Conservation (phyloP, 176 grass and related monocot genomes). For the Oryza australiensis region DNA sequence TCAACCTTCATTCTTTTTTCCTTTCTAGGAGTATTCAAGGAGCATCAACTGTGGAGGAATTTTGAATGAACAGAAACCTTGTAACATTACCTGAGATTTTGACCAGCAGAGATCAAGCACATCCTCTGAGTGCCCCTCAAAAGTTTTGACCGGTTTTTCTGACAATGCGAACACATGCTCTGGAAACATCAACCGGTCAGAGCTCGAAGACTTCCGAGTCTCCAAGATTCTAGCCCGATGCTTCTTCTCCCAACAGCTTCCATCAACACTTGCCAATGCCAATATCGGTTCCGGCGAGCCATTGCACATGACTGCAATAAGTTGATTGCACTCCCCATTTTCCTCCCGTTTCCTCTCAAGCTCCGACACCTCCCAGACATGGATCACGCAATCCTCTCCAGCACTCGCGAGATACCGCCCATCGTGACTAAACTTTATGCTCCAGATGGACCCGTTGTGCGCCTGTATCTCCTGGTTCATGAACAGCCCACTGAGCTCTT, state of each 20-base stretch:
- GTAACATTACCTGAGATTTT: conserved; percentile 75
- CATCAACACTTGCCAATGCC: conserved; percentile 44
- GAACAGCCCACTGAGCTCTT: conserved; percentile 80
- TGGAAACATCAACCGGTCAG: conserved; percentile 69
- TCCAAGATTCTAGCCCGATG: conserved; percentile 50
- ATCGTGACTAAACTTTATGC: conserved; percentile 77
- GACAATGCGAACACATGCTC: conserved; percentile 84
- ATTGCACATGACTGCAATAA: conserved; percentile 59
- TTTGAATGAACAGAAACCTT: conserved; percentile 2
- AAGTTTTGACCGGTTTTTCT: conserved; percentile 77
- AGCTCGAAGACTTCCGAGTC: conserved; percentile 46
- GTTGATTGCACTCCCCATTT: conserved; percentile 62
- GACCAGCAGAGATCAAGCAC: conserved; percentile 99
- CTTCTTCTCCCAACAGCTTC: conserved; percentile 70
- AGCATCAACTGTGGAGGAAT: background rate
- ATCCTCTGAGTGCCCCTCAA: conserved; percentile 73
- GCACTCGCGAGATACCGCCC: conserved; percentile 83
- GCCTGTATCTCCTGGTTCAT: conserved; percentile 91
- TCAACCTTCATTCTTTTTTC: conserved; percentile 8
- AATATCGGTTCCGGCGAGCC: conserved; percentile 57
- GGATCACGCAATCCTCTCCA: conserved; percentile 90
- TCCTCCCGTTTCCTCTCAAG: conserved; percentile 57
- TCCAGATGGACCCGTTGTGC: conserved; percentile 89
- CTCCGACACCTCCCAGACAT: conserved; percentile 85
- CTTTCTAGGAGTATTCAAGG: background rate